Conservation (phyloP, 2,329 filamentous ascomycete species). For the Fusarium sp. region DNA sequence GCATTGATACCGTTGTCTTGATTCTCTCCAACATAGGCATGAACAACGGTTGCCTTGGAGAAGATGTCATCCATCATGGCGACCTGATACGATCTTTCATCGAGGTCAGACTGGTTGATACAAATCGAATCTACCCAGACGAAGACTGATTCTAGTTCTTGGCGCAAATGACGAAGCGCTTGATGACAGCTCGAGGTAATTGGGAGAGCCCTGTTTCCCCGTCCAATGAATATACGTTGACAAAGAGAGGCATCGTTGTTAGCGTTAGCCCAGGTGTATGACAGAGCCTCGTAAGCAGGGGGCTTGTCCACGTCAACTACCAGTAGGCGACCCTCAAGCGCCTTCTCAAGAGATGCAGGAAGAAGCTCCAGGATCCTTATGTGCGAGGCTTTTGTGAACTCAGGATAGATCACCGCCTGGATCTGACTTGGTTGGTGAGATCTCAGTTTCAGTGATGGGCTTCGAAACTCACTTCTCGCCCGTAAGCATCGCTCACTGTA, state of each 20-base stretch:
- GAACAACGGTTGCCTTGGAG: constrained; percentile 12
- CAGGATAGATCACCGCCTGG: constrained; percentile 16
- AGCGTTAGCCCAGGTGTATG: constrained; percentile 29
- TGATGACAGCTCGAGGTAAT: constrained; percentile 25
- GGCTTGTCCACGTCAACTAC: constrained; percentile 4
- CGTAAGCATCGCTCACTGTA: constrained; percentile 15
- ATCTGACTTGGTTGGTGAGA: constrained; percentile 5
- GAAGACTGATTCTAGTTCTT: not conserved
- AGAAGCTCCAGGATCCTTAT: constrained; percentile 22
- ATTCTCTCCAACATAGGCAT: constrained; percentile 23
- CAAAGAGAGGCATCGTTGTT: constrained; percentile 14
- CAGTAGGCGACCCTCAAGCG: constrained; percentile 16
- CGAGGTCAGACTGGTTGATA: constrained; percentile 20
- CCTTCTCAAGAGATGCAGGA: constrained; percentile 1
- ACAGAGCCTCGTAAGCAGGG: constrained; percentile 19
- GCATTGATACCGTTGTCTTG: not conserved
- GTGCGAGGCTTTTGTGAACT: not conserved
- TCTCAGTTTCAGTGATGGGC: not conserved
- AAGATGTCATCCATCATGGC: constrained; percentile 24
- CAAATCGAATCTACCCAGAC: constrained; percentile 31
- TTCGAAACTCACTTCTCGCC: constrained; percentile 15
- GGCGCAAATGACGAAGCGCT: constrained; percentile 13
- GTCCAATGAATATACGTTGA: constrained; percentile 25
- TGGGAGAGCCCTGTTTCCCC: constrained; percentile 16
- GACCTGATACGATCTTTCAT: constrained; percentile 28